A percentile compares a stretch with the other conserved stretches of the same genome.
Evolutionary conservation across 2,329 filamentous ascomycete species (phyloP).

Genomic region (Cryphonectria japonica): DNA sequence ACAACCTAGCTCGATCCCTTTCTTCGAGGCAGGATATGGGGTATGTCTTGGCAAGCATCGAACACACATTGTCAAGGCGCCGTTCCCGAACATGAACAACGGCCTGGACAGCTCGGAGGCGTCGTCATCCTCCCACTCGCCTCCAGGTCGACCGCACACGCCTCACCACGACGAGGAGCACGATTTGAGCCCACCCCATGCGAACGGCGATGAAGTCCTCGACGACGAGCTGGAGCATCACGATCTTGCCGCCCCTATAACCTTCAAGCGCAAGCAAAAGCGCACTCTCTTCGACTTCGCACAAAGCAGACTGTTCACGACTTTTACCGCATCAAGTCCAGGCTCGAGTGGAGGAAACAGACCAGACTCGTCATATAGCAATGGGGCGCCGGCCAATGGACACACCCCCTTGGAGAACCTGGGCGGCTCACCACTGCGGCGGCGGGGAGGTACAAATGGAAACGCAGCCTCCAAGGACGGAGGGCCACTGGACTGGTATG

Average conservation of each 20-base stretch:
- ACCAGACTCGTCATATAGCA: conserved; percentile 2
- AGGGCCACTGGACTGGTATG: conserved; percentile 75
- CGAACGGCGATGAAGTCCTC: conserved; percentile 46
- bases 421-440: conserved; percentile 22
- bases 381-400: conserved; percentile 20
- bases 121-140: conserved; percentile 34
- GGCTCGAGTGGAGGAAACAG: conserved; percentile 17
- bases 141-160: conserved; percentile 37
- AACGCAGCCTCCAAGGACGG: conserved; percentile 48
- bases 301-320: conserved; percentile 52
- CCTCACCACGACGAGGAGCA: conserved; percentile 53
- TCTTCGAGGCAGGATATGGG: conserved; percentile 25
- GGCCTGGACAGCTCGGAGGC: conserved; percentile 33
- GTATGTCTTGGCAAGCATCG: conserved; percentile 16
- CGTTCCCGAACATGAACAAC: conserved; percentile 31
- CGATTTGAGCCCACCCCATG: conserved; percentile 40
- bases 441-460: conserved; percentile 15
- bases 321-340: conserved; percentile 43
- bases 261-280: conserved; percentile 73
- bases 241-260: conserved; percentile 57
- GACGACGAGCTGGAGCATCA: conserved; percentile 60
- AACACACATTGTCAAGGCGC: conserved; percentile 20
- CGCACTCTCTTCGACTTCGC: conserved; percentile 46
- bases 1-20: conserved; percentile 13
- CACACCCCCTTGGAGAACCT: conserved; percentile 6